These are phyloP conservation scores for Kalanchoe fedtschenkoi DNA, from an alignment of 164 flowering plant genomes.

Conservation along the genomic window DNA sequence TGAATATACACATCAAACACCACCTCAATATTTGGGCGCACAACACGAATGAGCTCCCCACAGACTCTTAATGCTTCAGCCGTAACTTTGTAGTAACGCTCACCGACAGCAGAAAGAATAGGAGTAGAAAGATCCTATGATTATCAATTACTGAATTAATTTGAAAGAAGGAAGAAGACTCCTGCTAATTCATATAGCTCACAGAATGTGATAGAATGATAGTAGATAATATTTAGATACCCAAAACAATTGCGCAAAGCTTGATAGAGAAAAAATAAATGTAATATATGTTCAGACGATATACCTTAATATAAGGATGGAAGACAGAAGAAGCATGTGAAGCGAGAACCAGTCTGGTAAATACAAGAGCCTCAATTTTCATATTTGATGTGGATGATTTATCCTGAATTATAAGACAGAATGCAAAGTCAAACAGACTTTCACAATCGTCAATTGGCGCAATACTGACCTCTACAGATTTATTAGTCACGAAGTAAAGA, in stretches of 20 bases:
- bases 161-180: not conserved
- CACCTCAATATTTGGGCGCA: conserved; percentile 81
- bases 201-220: too few species aligned
- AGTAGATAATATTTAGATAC: too few species aligned
- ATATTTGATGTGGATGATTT: conserved; percentile 88
- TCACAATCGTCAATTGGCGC: not conserved
- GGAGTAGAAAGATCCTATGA: conserved; percentile 73
- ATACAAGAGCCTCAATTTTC: conserved; percentile 89
- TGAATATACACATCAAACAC: not conserved
- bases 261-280: not conserved
- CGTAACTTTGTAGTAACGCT: conserved; percentile 96
- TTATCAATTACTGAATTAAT: not conserved
- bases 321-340: conserved; percentile 92
- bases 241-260: not conserved
- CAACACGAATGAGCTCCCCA: conserved; percentile 91
- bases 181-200: too few species aligned
- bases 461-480: not conserved
- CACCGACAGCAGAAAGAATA: conserved; percentile 83
- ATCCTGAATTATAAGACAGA: conserved; percentile 31
- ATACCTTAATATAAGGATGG: conserved; percentile 85
- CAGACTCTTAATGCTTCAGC: conserved; percentile 97
- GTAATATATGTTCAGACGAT: too few species aligned
- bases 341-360: conserved; percentile 87
- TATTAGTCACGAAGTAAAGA: not conserved
- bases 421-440: not conserved